phyloP scores from a whole-genome alignment of 2,329 filamentous ascomycete genomes.

The Aspergillus persii region DNA sequence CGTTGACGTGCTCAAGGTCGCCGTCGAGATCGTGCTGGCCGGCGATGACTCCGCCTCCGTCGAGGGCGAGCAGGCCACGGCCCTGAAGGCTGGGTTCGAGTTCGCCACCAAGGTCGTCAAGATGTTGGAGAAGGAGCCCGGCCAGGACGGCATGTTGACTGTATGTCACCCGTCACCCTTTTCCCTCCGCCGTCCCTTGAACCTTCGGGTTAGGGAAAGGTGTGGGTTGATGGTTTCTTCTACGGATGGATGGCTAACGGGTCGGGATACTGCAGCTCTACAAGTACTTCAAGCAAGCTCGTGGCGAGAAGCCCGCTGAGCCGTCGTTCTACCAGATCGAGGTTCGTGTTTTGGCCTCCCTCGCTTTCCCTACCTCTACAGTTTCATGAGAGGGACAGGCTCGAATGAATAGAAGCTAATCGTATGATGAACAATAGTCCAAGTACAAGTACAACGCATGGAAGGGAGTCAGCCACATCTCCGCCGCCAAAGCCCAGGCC shows the following conservation, averaged over 20 bases:
- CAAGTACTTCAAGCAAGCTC: constrained; percentile 19
- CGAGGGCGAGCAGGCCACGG: constrained; percentile 17
- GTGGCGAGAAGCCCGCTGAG: constrained; percentile 13
- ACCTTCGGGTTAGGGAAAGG: too few relatives aligned
- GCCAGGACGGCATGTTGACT: constrained; percentile 25
- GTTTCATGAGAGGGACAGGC: not conserved
- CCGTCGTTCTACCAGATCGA: constrained; percentile 18
- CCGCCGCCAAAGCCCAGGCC: constrained; percentile 67
- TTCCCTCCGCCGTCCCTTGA: not conserved
- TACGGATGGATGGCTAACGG: not conserved
- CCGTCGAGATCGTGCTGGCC: constrained; percentile 22
- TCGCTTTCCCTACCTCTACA: not conserved
- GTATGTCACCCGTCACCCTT: constrained; percentile 25
- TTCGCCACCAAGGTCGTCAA: constrained; percentile 31
- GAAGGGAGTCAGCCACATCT: constrained; percentile 66
- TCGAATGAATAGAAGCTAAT: not conserved
- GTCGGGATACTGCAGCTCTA: constrained; percentile 12
- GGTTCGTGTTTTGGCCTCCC: constrained; percentile 8
- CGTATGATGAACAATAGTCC: constrained; percentile 48
- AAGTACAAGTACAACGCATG: constrained; percentile 80
- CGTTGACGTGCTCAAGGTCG: constrained; percentile 24
- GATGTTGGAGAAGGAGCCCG: constrained; percentile 26
- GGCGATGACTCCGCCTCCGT: constrained; percentile 17
- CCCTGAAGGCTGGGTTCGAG: constrained; percentile 31
- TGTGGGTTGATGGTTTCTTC: not conserved